These are phyloP conservation scores for Akanthomyces muscarius DNA, from an alignment of 2,329 filamentous ascomycete genomes.

Conservation along the genomic window DNA sequence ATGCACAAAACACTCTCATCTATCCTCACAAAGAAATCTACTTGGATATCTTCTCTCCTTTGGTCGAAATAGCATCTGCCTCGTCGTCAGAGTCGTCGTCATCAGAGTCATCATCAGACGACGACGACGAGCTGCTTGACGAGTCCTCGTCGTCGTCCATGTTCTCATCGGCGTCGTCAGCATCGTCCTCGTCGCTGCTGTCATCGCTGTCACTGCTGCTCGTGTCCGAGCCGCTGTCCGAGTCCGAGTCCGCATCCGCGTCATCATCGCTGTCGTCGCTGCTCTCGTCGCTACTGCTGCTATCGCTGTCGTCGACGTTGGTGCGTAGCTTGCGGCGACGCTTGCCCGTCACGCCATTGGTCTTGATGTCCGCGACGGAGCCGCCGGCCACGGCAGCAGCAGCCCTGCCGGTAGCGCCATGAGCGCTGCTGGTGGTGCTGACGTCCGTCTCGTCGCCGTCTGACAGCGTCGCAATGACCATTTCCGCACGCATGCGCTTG, in stretches of 20 bases:
- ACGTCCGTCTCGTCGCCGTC: conserved; percentile 41
- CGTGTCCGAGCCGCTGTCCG: conserved; percentile 20
- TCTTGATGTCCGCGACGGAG: conserved; percentile 37
- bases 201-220: conserved; percentile 16
- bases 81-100: conserved; percentile 33
- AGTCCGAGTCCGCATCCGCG: conserved; percentile 34
- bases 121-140: conserved; percentile 41
- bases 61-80: conserved; percentile 16
- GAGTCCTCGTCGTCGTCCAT: conserved; percentile 25
- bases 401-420: conserved; percentile 12
- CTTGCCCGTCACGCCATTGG: conserved; percentile 47
- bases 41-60: conserved; percentile 9
- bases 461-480: conserved; percentile 52
- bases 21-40: conserved; percentile 9
- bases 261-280: conserved; percentile 36
- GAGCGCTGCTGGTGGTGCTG: conserved; percentile 25
- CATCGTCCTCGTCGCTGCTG: conserved; percentile 13
- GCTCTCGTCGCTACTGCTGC: conserved; percentile 33
- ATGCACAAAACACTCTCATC: conserved; percentile 5
- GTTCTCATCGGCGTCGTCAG: conserved; percentile 26
- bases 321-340: conserved; percentile 50
- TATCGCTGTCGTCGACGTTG: conserved; percentile 38
- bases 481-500: conserved; percentile 61
- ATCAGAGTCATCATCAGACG: conserved; percentile 34
- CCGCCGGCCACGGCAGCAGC: conserved; percentile 20